Evolutionary conservation across 768 basidiomycete species (phyloP).

Genomic region (Boletales sp.): DNA sequence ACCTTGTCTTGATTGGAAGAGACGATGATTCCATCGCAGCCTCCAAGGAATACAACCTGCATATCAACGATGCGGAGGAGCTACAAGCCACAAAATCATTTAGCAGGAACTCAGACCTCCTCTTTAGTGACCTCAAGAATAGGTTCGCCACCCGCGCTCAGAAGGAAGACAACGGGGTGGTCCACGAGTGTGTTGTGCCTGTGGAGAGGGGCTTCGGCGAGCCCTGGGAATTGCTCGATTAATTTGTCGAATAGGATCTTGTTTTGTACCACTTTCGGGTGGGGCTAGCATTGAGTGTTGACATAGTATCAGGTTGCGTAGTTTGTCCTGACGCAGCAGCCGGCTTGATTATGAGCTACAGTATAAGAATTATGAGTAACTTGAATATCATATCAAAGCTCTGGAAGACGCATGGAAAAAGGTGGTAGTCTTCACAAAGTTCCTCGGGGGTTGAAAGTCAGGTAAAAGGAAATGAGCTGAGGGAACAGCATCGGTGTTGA

Average conservation of each 20-base stretch:
- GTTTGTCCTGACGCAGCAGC: no score
- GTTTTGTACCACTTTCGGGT: no score
- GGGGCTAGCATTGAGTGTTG: no score
- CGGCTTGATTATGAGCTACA: no score
- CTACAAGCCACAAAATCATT: background rate
- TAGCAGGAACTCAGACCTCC: background rate
- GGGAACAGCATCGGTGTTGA: no score
- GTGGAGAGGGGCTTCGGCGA: background rate
- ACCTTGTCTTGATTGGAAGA: background rate
- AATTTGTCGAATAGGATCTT: background rate
- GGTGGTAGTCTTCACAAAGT: no score
- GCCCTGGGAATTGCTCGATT: background rate
- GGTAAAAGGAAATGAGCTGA: no score
- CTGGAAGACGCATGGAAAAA: no score
- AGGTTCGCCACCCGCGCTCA: background rate
- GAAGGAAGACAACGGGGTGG: background rate
- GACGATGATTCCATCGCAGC: background rate
- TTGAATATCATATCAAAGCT: no score
- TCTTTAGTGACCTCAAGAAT: background rate
- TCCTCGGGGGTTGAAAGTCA: no score
- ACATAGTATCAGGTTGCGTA: no score
- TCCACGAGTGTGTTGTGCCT: background rate
- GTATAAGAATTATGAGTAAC: no score
- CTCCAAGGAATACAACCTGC: background rate
- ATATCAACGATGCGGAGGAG: background rate